Conservation (phyloP, 139 green algal species). For the Ulvella scutata region DNA sequence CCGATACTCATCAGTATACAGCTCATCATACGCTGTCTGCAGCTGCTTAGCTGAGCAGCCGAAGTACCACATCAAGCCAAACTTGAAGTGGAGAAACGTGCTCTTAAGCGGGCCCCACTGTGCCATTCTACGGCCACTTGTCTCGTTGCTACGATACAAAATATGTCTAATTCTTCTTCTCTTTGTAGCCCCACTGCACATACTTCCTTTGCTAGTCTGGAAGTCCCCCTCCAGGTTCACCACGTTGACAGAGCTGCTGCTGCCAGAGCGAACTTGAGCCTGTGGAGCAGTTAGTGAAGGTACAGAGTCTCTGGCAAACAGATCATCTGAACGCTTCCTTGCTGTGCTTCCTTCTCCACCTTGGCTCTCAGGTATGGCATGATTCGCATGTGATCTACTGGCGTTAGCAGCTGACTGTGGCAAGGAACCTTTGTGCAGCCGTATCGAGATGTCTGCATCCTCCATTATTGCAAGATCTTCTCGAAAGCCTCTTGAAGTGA, state of each 20-base stretch:
- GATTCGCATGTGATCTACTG: too few species aligned
- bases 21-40: conserved; percentile 23
- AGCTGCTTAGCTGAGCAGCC: conserved; percentile 20
- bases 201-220: not conserved
- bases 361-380: too few species aligned
- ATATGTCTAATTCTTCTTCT: too few species aligned
- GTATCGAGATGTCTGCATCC: conserved; percentile 55
- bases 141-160: conserved; percentile 13
- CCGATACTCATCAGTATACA: conserved; percentile 64
- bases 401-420: too few species aligned
- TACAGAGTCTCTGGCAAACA: not conserved
- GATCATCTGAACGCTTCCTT: not conserved
- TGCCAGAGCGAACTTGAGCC: not conserved
- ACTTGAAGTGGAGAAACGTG: conserved; percentile 33
- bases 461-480: conserved; percentile 55
- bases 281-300: not conserved
- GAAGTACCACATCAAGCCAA: conserved; percentile 36
- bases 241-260: too few species aligned
- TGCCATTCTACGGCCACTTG: conserved; percentile 43
- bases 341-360: conserved; percentile 8
- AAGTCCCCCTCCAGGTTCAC: not conserved
- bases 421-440: conserved; percentile 44
- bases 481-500: conserved; percentile 33
- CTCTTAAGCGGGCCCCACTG: conserved; percentile 26
- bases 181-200: not conserved